phyloP scores from a whole-genome alignment of 331 rosid genomes.

The Spiraea crenata region DNA sequence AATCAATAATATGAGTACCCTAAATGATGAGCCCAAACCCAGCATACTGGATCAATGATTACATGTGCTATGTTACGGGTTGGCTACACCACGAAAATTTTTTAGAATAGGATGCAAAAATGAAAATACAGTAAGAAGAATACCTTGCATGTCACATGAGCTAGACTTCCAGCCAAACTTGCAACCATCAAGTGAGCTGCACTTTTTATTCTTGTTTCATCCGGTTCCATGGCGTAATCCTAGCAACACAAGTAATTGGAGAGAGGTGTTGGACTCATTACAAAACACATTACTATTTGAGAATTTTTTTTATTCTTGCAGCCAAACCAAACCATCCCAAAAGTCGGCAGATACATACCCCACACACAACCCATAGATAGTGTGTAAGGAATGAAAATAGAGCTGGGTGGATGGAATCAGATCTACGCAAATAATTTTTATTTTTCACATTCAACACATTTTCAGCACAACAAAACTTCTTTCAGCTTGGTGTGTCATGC shows the following conservation, averaged over 20 bases:
- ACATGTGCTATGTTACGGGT: background rate
- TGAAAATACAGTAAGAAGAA: conserved; percentile 12
- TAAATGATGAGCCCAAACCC: background rate
- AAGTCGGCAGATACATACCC: background rate
- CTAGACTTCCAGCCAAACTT: conserved; percentile 91
- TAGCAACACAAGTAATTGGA: conserved; percentile 30
- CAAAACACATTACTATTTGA: background rate
- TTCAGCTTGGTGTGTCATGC: background rate
- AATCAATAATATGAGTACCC: background rate
- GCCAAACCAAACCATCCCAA: background rate
- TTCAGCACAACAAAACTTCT: background rate
- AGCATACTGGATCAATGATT: background rate
- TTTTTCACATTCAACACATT: background rate
- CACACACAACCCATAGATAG: background rate
- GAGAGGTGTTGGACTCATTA: conserved; percentile 6
- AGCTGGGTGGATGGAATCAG: background rate
- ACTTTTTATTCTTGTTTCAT: conserved; percentile 80
- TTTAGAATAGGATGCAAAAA: conserved; percentile 3
- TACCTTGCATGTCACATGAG: conserved; percentile 99
- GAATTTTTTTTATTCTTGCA: background rate
- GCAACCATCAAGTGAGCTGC: conserved; percentile 99
- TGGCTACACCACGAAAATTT: conserved; percentile 1
- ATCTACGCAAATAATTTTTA: background rate
- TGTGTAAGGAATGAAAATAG: background rate
- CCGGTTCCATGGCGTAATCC: conserved; percentile 99